These are phyloP conservation scores for Umbilicaria muhlenbergii DNA, from an alignment of 495 filamentous ascomycete species.

Conservation along the genomic window DNA sequence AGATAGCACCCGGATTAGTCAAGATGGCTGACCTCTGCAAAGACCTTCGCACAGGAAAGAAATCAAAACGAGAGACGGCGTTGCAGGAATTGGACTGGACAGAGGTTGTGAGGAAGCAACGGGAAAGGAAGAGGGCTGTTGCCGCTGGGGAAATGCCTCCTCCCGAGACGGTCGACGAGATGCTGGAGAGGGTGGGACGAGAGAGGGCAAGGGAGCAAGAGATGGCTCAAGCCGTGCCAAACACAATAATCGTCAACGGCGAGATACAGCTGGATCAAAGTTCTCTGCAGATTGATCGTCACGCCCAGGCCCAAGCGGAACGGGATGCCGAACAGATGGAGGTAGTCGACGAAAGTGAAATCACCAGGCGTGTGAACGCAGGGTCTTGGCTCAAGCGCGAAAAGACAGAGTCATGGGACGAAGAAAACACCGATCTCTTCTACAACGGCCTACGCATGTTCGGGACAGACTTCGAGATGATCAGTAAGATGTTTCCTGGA, in stretches of 20 bases:
- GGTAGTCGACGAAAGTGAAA: constrained; percentile 63
- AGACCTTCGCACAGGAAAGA: constrained; percentile 62
- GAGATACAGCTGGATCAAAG: constrained; percentile 64
- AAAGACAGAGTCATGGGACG: constrained; percentile 60
- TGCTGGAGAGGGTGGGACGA: constrained; percentile 32
- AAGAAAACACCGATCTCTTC: constrained; percentile 64
- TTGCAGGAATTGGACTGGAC: constrained; percentile 37
- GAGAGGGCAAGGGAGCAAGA: constrained; percentile 23
- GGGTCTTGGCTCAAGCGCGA: constrained; percentile 55
- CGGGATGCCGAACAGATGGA: constrained; percentile 41
- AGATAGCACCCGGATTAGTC: constrained; percentile 50
- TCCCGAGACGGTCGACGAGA: constrained; percentile 17
- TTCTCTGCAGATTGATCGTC: constrained; percentile 67
- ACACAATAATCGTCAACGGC: constrained; percentile 65
- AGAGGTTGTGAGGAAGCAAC: constrained; percentile 31
- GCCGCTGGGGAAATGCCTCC: constrained; percentile 12
- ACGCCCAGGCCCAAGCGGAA: constrained; percentile 44
- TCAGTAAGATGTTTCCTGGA: constrained; percentile 65
- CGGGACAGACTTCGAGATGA: constrained; percentile 85
- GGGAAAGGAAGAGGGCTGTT: constrained; percentile 23
- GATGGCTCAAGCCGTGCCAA: constrained; percentile 27
- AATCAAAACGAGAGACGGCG: constrained; percentile 52
- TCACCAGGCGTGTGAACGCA: constrained; percentile 62
- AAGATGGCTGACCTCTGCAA: constrained; percentile 76
- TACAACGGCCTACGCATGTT: constrained; percentile 74